Percentiles rank a stretch among this genome's conserved stretches.
Conservation (phyloP, 108 stramenopile species). For the Epithemia pelagica region DNA sequence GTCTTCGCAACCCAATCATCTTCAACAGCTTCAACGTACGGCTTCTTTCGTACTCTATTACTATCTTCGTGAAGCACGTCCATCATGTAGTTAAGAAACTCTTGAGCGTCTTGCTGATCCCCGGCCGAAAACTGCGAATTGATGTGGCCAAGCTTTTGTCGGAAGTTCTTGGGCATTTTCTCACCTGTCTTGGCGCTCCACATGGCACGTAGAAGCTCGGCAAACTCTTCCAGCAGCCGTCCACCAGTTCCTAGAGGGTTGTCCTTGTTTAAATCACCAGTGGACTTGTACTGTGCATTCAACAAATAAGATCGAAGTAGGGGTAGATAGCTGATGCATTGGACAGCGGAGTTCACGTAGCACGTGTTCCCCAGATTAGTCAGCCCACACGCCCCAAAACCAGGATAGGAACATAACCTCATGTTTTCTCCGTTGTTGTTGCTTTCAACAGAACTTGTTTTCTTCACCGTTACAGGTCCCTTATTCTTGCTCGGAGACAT, state of each 20-base stretch:
- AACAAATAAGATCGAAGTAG: conserved; percentile 83
- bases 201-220: conserved; percentile 70
- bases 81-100: conserved; percentile 86
- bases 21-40: conserved; percentile 81
- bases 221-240: conserved; percentile 87
- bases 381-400: conserved; percentile 81
- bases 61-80: conserved; percentile 93
- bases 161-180: conserved; percentile 72
- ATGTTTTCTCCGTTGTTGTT: conserved; percentile 16
- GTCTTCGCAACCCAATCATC: conserved; percentile 72
- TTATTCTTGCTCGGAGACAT: conserved; percentile 36
- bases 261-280: conserved; percentile 85
- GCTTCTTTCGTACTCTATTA: conserved; percentile 90
- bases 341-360: conserved; percentile 90
- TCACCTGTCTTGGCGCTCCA: conserved; percentile 76
- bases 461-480: conserved; percentile 5
- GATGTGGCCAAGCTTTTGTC: conserved; percentile 58
- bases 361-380: conserved; percentile 93
- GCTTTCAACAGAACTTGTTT: conserved; percentile 2
- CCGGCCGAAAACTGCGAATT: conserved; percentile 85
- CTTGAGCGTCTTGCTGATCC: conserved; percentile 96
- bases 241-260: conserved; percentile 95
- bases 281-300: conserved; percentile 61
- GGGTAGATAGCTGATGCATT: conserved; percentile 89
- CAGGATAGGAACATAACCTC: conserved; percentile 68